These are phyloP conservation scores for Mycosarcoma mackinlayi DNA, from an alignment of 1,284 basidiomycete species.

Conservation along the genomic window DNA sequence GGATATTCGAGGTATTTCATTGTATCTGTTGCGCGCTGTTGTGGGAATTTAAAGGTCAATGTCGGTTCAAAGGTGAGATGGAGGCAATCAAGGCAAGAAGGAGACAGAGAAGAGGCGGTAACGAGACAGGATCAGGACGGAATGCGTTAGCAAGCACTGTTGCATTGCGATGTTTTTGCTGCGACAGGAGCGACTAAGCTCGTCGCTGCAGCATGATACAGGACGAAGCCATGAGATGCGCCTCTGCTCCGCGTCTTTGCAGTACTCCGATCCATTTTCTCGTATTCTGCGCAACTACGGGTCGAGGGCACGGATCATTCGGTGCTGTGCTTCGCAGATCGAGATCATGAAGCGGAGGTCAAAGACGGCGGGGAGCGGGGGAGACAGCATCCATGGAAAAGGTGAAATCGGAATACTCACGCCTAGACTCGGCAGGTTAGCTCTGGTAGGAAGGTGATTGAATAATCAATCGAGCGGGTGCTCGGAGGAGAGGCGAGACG, in stretches of 20 bases:
- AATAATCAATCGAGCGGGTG: slow-evolving; percentile 55
- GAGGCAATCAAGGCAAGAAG: not conserved
- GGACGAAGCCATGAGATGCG: not conserved
- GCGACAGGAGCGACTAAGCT: not conserved
- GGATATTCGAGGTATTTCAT: slow-evolving; percentile 92
- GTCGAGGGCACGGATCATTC: not conserved
- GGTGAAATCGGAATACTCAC: slow-evolving; percentile 39
- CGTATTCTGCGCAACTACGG: slow-evolving; percentile 1
- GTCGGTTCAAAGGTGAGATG: not conserved
- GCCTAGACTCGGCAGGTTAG: slow-evolving; percentile 43
- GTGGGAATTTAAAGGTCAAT: not conserved
- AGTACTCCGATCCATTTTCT: not conserved
- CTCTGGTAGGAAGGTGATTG: slow-evolving; percentile 45
- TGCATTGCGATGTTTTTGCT: slow-evolving; percentile 7
- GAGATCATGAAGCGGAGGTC: not conserved
- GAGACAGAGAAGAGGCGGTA: not conserved
- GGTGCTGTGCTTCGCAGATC: slow-evolving; percentile 5
- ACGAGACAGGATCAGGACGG: slow-evolving; percentile 11
- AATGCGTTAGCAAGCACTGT: slow-evolving; percentile 27
- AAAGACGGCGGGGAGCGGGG: not conserved
- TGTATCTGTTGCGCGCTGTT: slow-evolving; percentile 2
- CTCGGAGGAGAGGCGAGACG: slow-evolving; percentile 30
- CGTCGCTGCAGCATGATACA: slow-evolving; percentile 3
- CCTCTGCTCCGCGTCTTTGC: not conserved
- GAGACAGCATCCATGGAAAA: not conserved